These are phyloP conservation scores for Tuber magnatum DNA, from an alignment of 495 filamentous ascomycete species.

Conservation along the genomic window DNA sequence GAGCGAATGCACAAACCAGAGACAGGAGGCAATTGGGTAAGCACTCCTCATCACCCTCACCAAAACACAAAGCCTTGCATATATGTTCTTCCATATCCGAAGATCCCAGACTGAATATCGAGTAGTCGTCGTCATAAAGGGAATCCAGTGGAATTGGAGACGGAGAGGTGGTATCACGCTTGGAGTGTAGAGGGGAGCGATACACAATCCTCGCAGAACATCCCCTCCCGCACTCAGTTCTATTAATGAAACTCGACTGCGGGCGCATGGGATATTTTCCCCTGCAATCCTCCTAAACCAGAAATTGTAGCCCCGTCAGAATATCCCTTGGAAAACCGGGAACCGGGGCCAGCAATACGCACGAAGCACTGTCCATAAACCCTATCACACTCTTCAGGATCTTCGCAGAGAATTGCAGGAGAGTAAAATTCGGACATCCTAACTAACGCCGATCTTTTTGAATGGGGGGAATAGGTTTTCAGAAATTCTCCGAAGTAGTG, in stretches of 20 bases:
- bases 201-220: not conserved
- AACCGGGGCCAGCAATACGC: not conserved
- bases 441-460: not conserved
- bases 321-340: not conserved
- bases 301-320: not conserved
- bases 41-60: not conserved
- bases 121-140: not conserved
- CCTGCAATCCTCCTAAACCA: not conserved
- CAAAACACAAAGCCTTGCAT: not conserved
- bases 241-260: not conserved
- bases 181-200: not conserved
- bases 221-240: not conserved
- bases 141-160: not conserved
- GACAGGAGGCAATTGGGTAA: not conserved
- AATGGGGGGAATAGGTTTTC: constrained; percentile 4
- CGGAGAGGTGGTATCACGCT: not conserved
- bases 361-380: not conserved
- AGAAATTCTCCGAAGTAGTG: constrained; percentile 22
- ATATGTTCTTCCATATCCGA: not conserved
- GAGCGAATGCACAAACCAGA: not conserved
- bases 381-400: not conserved
- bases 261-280: not conserved
- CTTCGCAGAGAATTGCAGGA: not conserved
- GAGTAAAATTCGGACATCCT: not conserved
- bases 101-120: not conserved